Evolutionary conservation across 2,329 filamentous ascomycete genomes (phyloP), one percentile per base, ranked within the genome.

Genomic region (Cercospora sp.): DNA sequence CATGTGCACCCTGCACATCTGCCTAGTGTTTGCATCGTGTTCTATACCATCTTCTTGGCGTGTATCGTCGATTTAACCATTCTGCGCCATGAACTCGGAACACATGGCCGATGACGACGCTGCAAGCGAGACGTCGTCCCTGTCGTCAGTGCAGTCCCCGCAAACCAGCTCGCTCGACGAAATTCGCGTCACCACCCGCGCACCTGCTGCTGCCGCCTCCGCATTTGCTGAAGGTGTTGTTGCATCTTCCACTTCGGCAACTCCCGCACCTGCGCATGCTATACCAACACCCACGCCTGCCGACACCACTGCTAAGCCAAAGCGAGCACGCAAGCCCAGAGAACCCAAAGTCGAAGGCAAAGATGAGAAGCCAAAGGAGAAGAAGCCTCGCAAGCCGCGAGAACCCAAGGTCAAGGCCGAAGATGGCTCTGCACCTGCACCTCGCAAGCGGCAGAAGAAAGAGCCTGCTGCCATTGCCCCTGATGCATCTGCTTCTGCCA

Each of bases 371-470:
- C 75, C 79, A 3, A 80, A 80, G 70, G 76, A 77, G 64, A 79
- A 80, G 71, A 83, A 82, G 73, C 74, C 81, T 42, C 79, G 83
- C 66, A 84, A 83, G 73, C 77, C 81, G 18, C 76, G 78, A 30
- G 80, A 81, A 65, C 78, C 81, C 60, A 74, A 90, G 84, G 75
- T 86, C 66, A 76, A 76, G 71, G 71, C 71, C 16, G 74, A 73
- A 58, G 68, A 65, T 33, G 67, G 58, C 13, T 60, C 68, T 33
- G 72, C 70, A 81, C 68, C 84, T 80, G 77, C 76, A 40, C 75
- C 77, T 57, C 84, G 86, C 73, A 88, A 84, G 79, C 82, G 82
- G 73, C 77, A 82, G 75, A 79, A 79, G 73, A 74, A 78, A 55
- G 61, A 64, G 48, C 61, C 48, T 68, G 69, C 72, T 58, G 58